phyloP scores from a whole-genome alignment of 257 asterid genomes.

The Solanum neorickii region DNA sequence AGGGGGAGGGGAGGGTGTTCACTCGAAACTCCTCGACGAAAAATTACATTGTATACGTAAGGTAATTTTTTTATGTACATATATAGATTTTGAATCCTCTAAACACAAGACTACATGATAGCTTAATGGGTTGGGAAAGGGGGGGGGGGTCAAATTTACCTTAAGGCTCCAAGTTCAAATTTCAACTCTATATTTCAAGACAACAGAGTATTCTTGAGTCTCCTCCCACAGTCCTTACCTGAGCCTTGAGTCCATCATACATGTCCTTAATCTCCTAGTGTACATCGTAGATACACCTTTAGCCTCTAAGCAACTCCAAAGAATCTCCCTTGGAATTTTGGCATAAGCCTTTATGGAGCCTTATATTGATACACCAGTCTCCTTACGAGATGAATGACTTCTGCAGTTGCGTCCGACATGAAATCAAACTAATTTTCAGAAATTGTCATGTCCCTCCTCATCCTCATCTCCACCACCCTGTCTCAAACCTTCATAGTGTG shows the following conservation, averaged over 20 bases:
- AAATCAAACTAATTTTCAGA: background rate
- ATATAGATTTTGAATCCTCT: background rate
- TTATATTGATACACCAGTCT: background rate
- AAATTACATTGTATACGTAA: no score
- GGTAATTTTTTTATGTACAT: background rate
- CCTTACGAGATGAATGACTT: background rate
- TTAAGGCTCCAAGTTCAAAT: background rate
- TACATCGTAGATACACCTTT: background rate
- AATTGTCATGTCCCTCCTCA: background rate
- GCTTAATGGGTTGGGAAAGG: background rate
- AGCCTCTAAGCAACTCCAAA: background rate
- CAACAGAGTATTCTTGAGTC: background rate
- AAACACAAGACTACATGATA: background rate
- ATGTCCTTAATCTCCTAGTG: background rate
- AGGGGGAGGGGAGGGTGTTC: background rate
- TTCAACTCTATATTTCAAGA: background rate
- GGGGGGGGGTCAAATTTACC: background rate
- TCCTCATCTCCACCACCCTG: background rate
- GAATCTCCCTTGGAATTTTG: background rate
- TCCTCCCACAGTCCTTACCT: background rate
- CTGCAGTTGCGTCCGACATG: background rate
- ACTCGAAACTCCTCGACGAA: background rate
- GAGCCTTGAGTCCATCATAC: background rate
- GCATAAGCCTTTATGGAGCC: background rate
- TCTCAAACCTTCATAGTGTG: background rate